Evolutionary conservation across 805 yeast species (phyloP).

Genomic region (Yarrowia yakushimensis): DNA sequence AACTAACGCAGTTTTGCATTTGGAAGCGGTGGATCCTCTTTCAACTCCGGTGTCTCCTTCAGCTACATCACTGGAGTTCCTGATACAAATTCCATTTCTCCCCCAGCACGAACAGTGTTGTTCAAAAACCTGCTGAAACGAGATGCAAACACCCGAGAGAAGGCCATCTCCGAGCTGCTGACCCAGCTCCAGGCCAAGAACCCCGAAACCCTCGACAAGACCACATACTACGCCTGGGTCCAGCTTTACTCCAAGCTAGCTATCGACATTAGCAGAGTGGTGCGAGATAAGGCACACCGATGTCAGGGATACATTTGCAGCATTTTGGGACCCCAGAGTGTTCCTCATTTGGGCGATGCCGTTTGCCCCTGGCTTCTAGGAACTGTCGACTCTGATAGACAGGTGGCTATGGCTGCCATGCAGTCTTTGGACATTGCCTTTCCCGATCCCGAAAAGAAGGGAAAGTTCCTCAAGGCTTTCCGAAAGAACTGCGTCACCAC

Average conservation of each 20-base stretch:
- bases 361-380: slow-evolving; percentile 75
- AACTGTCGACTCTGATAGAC: slow-evolving; percentile 61
- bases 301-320: slow-evolving; percentile 56
- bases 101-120: slow-evolving; percentile 54
- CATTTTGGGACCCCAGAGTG: slow-evolving; percentile 51
- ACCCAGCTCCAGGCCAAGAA: slow-evolving; percentile 36
- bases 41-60: slow-evolving; percentile 47
- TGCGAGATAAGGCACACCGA: slow-evolving; percentile 61
- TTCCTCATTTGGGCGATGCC: slow-evolving; percentile 65
- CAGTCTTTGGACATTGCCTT: slow-evolving; percentile 53
- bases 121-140: slow-evolving; percentile 74
- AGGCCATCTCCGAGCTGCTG: slow-evolving; percentile 59
- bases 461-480: slow-evolving; percentile 60
- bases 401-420: slow-evolving; percentile 52
- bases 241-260: slow-evolving; percentile 80
- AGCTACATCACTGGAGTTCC: slow-evolving; percentile 78
- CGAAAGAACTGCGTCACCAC: slow-evolving; percentile 53
- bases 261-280: slow-evolving; percentile 62
- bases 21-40: slow-evolving; percentile 4
- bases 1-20: slow-evolving; percentile 15
- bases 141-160: slow-evolving; percentile 82
- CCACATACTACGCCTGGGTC: slow-evolving; percentile 61
- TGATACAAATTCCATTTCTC: slow-evolving; percentile 52
- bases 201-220: slow-evolving; percentile 46
- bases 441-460: slow-evolving; percentile 50